Evolutionary conservation across 2,329 filamentous ascomycete species (phyloP).

Genomic region (Amylocarpus encephaloides): DNA sequence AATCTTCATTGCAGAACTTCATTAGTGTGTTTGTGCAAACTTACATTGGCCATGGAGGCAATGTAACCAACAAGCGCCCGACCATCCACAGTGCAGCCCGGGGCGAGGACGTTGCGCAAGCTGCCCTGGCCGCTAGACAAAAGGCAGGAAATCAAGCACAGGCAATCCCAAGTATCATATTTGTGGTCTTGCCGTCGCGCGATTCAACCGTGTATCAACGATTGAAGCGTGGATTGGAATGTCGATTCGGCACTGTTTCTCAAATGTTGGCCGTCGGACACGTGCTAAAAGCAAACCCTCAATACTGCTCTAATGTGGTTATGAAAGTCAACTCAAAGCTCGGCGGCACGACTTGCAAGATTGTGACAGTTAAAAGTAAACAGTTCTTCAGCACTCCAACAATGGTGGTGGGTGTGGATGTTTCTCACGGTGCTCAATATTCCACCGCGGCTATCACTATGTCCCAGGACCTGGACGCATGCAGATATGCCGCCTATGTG

Average conservation of each 20-base stretch:
- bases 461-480: slow-evolving; percentile 52
- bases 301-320: slow-evolving; percentile 88
- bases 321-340: slow-evolving; percentile 98
- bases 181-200: slow-evolving; percentile 70
- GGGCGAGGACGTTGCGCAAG: slow-evolving; percentile 11
- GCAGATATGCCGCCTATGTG: slow-evolving; percentile 68
- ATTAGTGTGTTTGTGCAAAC: slow-evolving; percentile 54
- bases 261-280: slow-evolving; percentile 71
- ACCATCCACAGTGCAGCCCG: slow-evolving; percentile 32
- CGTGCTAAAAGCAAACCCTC: slow-evolving; percentile 61
- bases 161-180: slow-evolving; percentile 60
- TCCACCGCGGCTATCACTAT: slow-evolving; percentile 87
- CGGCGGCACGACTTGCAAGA: slow-evolving; percentile 65
- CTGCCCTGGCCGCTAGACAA: slow-evolving; percentile 11
- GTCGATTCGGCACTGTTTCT: slow-evolving; percentile 73
- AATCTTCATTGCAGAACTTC: slow-evolving; percentile 44
- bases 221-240: slow-evolving; percentile 85
- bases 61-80: slow-evolving; percentile 40
- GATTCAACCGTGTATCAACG: slow-evolving; percentile 70
- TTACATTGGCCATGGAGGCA: slow-evolving; percentile 57
- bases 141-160: slow-evolving; percentile 19
- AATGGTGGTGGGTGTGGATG: slow-evolving; percentile 80
- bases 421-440: slow-evolving; percentile 66
- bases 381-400: slow-evolving; percentile 50
- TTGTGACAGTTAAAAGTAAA: slow-evolving; percentile 3